phyloP scores from a whole-genome alignment of 805 yeast genomes.

The Lipomyces orientalis region DNA sequence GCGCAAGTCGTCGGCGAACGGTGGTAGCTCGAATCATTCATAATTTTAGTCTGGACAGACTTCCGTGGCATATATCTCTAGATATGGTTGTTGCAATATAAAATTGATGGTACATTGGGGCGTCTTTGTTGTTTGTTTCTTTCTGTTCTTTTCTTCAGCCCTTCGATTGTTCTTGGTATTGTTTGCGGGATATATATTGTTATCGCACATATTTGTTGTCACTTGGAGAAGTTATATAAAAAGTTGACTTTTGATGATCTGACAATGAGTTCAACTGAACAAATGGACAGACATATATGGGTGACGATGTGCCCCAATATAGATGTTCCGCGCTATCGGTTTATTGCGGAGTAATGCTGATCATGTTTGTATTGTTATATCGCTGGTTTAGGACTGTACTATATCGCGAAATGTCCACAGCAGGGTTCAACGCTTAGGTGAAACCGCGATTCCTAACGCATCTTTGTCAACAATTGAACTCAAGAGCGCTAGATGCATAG shows the following conservation, averaged over 20 bases:
- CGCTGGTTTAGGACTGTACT: background rate
- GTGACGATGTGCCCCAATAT: background rate
- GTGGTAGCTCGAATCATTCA: background rate
- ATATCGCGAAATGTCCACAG: background rate
- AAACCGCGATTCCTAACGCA: too few species aligned
- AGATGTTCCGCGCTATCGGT: background rate
- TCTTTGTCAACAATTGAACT: too few species aligned
- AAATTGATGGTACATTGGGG: background rate
- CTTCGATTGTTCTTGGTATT: background rate
- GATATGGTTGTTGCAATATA: background rate
- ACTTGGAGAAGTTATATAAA: background rate
- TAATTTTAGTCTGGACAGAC: background rate
- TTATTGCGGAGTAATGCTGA: background rate
- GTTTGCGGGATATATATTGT: background rate
- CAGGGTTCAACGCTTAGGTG: too few species aligned
- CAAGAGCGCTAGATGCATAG: too few species aligned
- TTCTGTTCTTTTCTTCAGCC: background rate
- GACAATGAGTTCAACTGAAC: background rate
- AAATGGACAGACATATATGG: background rate
- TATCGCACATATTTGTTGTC: background rate
- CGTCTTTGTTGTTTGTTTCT: background rate
- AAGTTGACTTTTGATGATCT: background rate
- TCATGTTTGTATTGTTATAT: background rate
- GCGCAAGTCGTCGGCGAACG: slow-evolving; percentile 13
- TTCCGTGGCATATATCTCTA: background rate